Evolutionary conservation across 257 asterid genomes (phyloP).

Genomic region (Cinchona pubescens): DNA sequence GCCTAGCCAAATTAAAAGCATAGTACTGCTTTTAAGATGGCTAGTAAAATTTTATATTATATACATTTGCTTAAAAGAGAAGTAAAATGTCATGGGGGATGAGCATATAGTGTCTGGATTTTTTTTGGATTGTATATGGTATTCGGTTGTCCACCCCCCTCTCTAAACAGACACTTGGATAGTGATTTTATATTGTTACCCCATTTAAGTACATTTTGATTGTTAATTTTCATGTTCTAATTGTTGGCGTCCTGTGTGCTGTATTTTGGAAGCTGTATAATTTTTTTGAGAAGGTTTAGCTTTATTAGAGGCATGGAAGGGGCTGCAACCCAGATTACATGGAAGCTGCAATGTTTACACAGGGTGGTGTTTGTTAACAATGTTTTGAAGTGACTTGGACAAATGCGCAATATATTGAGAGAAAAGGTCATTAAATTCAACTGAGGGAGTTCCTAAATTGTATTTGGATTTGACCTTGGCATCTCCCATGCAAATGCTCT

Average conservation of each 20-base stretch:
- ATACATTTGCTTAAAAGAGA: not conserved
- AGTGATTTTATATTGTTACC: not conserved
- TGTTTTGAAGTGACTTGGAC: not conserved
- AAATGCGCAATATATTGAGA: not conserved
- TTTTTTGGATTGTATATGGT: not conserved
- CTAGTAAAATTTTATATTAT: no score
- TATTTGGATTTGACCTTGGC: not conserved
- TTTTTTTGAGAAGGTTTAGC: no score
- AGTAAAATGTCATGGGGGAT: not conserved
- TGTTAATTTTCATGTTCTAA: not conserved
- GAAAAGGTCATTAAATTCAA: not conserved
- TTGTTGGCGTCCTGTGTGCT: not conserved
- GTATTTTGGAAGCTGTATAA: no score
- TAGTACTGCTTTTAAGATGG: no score
- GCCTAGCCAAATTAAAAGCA: no score
- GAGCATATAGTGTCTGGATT: not conserved
- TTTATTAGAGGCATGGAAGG: no score
- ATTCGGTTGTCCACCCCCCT: not conserved
- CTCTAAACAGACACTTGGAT: not conserved
- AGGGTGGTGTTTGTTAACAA: not conserved
- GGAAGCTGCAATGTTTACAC: not conserved
- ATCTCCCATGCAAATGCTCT: not conserved
- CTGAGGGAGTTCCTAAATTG: not conserved
- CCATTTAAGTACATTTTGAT: not conserved
- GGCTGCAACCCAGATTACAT: no score